phyloP scores from a whole-genome alignment of 495 filamentous ascomycete species.

The Oidiodendron maius region DNA sequence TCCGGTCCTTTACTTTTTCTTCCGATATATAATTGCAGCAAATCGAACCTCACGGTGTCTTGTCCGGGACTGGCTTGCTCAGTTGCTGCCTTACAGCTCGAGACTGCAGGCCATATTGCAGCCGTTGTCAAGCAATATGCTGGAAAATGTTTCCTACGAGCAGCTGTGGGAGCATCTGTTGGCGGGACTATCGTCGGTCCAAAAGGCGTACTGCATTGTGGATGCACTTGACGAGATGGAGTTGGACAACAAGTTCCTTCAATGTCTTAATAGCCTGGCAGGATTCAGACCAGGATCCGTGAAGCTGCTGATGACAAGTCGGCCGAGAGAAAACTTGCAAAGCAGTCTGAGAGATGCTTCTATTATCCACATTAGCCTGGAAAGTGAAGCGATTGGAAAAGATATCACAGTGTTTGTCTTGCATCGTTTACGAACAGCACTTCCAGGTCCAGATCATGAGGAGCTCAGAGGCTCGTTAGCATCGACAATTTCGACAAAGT shows the following conservation, averaged over 20 bases:
- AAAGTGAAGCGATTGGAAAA: background rate
- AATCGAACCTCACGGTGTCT: conserved; percentile 36
- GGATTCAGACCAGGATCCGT: background rate
- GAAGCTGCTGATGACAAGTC: conserved; percentile 11
- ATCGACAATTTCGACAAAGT: background rate
- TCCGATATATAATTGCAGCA: conserved; percentile 43
- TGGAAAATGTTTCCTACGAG: conserved; percentile 10
- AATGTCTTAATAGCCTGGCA: conserved; percentile 1
- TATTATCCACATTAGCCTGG: background rate
- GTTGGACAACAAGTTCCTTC: conserved; percentile 1
- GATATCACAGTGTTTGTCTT: conserved; percentile 13
- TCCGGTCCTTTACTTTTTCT: conserved; percentile 49
- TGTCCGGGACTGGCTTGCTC: conserved; percentile 38
- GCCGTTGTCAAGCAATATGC: conserved; percentile 9
- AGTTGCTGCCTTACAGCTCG: conserved; percentile 34
- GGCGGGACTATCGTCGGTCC: conserved; percentile 28
- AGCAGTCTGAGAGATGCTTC: background rate
- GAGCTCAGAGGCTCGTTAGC: background rate
- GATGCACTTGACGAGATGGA: conserved; percentile 46
- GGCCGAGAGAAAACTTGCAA: conserved; percentile 8
- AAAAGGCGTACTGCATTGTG: conserved; percentile 35
- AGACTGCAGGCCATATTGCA: conserved; percentile 31
- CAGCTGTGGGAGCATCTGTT: conserved; percentile 20
- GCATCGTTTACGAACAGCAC: conserved; percentile 8
- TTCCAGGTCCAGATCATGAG: no score